A percentile compares a stretch with the other conserved stretches of the same genome.
Evolutionary conservation across 306 rosid species (phyloP).

Genomic region (Fagus sylvatica): DNA sequence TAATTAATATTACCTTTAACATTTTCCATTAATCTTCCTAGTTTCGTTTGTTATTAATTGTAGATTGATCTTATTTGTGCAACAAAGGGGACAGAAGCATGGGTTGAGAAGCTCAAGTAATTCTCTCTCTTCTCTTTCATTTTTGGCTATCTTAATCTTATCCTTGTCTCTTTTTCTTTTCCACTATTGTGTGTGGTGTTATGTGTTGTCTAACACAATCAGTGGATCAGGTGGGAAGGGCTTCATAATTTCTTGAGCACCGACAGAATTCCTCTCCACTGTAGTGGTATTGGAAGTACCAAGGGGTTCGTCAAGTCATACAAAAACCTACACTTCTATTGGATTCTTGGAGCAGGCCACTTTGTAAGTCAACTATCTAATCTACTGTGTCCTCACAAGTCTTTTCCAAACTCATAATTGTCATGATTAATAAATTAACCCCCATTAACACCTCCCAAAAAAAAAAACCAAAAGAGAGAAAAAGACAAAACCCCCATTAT

Average conservation of each 20-base stretch:
- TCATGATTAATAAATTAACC: too few relatives aligned
- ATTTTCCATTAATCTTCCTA: neutral
- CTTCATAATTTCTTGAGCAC: slow-evolving; percentile 48
- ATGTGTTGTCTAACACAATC: neutral
- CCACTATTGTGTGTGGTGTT: neutral
- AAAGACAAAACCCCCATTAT: too few relatives aligned
- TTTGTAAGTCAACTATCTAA: slow-evolving; percentile 64
- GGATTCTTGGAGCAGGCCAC: slow-evolving; percentile 98
- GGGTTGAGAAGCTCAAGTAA: slow-evolving; percentile 83
- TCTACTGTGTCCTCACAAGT: neutral
- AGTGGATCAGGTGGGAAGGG: slow-evolving; percentile 69
- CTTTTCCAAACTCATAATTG: neutral
- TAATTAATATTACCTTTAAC: too few relatives aligned
- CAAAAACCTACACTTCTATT: slow-evolving; percentile 76
- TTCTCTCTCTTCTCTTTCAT: neutral
- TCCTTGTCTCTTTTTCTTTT: neutral
- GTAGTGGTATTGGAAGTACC: slow-evolving; percentile 47
- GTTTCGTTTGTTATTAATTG: slow-evolving; percentile 18
- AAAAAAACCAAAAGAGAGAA: too few relatives aligned
- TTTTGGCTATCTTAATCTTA: neutral
- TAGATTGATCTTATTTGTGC: slow-evolving; percentile 89
- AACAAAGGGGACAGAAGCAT: slow-evolving; percentile 85
- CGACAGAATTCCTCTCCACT: slow-evolving; percentile 60
- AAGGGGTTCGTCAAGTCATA: slow-evolving; percentile 63
- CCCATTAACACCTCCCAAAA: neutral